Base-by-base conservation (phyloP, 306 rosid genomes). In the Cicer judaicum region DNA sequence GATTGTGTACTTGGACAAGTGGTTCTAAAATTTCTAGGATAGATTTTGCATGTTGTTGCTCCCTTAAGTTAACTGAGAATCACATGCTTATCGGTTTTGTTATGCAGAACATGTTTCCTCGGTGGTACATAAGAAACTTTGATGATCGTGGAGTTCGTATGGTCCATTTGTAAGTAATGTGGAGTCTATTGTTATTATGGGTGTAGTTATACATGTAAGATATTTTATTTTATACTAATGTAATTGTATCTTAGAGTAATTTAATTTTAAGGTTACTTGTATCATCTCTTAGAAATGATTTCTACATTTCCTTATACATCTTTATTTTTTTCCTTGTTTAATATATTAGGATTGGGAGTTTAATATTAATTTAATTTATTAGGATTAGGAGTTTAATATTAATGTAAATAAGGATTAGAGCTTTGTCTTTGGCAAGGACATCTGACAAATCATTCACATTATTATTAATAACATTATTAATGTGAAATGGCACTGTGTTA, bases 121-220 rank as follows among this genome's bases (percentile, higher is more conserved):
- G 95, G 49, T 91, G 97, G 97, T 91, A 89, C 84, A 81, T 91
- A 63, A 83, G 88, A 81, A 91, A 91, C 80, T 91, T 85, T 64
- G 87, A 83, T 49, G 89, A 86, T 59, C 39, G 14, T 36, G 83
- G 80, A 81, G 90, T 85, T 76, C 68, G 48, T 34, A 91, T 91
- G 97, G 81, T 88, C 64, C 97, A 91, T 83, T 82, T 91, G 97
- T 91, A 83, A 83, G 97, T 87, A 71, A 39, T 73, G 60, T 41
- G 60, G 67, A 84, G n/a, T 75, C 54, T 59, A 42, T 72, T 52
- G 75, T 76, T 71, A 15, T 53, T n/a, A 3, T 60, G 15, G 53
- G 6, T 47, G 9, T 41, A 41, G 2, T 41, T 41, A 41, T 41
- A 7, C 44, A 41, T 41, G 44, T 41, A 41, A 41, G 9, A 8